Base-by-base conservation (phyloP, 192 early-diverging fungal species). In the Spizellomyces sp. region DNA sequence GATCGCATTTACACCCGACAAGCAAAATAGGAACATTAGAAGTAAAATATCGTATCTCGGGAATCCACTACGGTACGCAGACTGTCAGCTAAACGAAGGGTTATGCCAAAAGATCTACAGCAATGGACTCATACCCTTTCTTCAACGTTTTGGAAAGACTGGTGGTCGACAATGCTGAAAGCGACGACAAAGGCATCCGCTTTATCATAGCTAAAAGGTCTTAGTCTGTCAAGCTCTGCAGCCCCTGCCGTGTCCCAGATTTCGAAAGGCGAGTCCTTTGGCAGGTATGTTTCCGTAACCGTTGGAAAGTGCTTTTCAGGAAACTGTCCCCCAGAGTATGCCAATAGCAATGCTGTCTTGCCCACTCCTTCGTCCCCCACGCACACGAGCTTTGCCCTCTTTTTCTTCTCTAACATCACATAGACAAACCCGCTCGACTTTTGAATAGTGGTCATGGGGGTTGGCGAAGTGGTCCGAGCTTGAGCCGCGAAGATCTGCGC, bases 1-100 rank as follows among this genome's bases (percentile, higher is more conserved):
- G 63, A 66, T 83, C 81, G 43, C 58, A 12, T 62, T 83, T 83
- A 50, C 68, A 70, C 7, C 73, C 81, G 56, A 83, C 76, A 5
- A 83, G 67, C n/a, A 81, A 10, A 46, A 83, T 60, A 5, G 81
- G 81, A 19, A 83, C 55, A 5, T 45, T 54, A 17, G 56, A 44
- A 41, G 60, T 22, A 61, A 74, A 83, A 64, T 83, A 72, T 47
- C 50, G 57, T 19, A 83, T 68, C 57, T 83, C 81, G 15, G 63
- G 68, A 21, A 81, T 48, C 81, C 81, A 83, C 81, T 82, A 58
- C n/a, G n/a, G 4, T 56, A 6, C 9, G 64, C 60, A 14, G 60
- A 64, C 64, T 15, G 43, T n/a, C 5, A 17, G 4, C n/a, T 12
- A 8, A 9, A 58, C 8, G 64, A 50, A 44, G 7, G 61, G 62